Percentiles rank a stretch among this genome's conserved stretches.
Conservation (phyloP, 1,139 yeast species). For the Nadsonia commutata region DNA sequence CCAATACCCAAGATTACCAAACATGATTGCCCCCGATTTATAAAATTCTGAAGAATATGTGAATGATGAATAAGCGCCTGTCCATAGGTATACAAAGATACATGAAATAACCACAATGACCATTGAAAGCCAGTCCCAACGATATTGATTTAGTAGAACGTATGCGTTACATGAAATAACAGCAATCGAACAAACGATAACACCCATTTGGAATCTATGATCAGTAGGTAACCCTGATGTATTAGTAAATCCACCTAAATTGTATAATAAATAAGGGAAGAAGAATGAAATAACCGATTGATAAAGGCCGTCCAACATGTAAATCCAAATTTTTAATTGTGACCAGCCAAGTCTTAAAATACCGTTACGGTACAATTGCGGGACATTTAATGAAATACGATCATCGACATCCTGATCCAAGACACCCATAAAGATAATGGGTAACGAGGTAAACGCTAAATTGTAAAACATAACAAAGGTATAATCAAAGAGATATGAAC, state of each 20-base stretch:
- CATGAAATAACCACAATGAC: slow-evolving; percentile 52
- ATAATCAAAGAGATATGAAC: slow-evolving; percentile 80
- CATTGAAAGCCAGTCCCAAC: slow-evolving; percentile 91
- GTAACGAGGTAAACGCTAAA: slow-evolving; percentile 87
- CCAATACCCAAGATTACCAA: slow-evolving; percentile 69
- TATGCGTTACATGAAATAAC: slow-evolving; percentile 70
- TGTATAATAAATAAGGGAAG: slow-evolving; percentile 63
- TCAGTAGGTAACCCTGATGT: slow-evolving; percentile 55
- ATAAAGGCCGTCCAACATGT: slow-evolving; percentile 74
- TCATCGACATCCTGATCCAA: slow-evolving; percentile 89
- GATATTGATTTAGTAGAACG: slow-evolving; percentile 64
- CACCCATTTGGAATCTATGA: slow-evolving; percentile 77
- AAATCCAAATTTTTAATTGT: slow-evolving; percentile 60
- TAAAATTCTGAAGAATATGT: slow-evolving; percentile 54
- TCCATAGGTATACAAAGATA: slow-evolving; percentile 67
- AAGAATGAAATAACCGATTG: slow-evolving; percentile 79
- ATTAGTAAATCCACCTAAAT: slow-evolving; percentile 41
- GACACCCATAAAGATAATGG: slow-evolving; percentile 80
- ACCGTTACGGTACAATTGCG: slow-evolving; percentile 77
- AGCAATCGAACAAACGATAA: slow-evolving; percentile 64
- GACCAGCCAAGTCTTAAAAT: slow-evolving; percentile 75
- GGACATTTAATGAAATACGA: slow-evolving; percentile 63
- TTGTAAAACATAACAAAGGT: slow-evolving; percentile 87
- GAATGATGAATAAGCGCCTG: slow-evolving; percentile 75
- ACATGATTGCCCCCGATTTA: slow-evolving; percentile 60